Evolutionary conservation across 164 flowering plant species (phyloP).

Genomic region (grape (Vitis vinifera)): DNA sequence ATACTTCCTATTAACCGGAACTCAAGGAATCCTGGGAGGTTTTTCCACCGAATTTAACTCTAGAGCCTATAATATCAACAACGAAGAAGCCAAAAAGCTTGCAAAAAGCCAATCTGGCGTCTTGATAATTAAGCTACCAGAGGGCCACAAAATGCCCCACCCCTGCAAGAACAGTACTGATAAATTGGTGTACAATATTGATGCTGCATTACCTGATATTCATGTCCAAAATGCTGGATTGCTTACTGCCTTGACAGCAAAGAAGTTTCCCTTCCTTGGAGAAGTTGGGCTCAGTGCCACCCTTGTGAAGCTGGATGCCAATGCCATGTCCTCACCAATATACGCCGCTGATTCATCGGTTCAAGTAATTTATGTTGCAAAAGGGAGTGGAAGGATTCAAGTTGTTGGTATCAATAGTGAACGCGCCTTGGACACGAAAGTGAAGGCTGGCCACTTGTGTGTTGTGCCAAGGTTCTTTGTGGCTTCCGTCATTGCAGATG

Average conservation of each 20-base stretch:
- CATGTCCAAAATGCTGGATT: constrained; percentile 11
- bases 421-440: constrained; percentile 16
- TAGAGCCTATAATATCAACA: constrained; percentile 8
- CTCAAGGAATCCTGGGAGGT: constrained; percentile 14
- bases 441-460: constrained; percentile 24
- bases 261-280: constrained; percentile 17
- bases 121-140: constrained; percentile 24
- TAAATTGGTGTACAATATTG: constrained; percentile 10
- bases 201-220: constrained; percentile 4
- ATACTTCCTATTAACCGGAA: constrained; percentile 30
- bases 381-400: constrained; percentile 30
- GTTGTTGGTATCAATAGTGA: constrained; percentile 31
- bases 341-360: constrained; percentile 16
- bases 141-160: constrained; percentile 11
- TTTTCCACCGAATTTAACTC: constrained; percentile 22
- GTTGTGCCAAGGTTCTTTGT: constrained; percentile 40
- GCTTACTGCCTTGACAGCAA: constrained; percentile 6
- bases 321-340: constrained; percentile 18
- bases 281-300: constrained; percentile 25
- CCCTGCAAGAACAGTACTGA: background rate
- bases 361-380: constrained; percentile 23
- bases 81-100: constrained; percentile 17
- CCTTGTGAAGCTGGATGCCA: constrained; percentile 20
- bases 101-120: constrained; percentile 19
- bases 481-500: constrained; percentile 22